phyloP scores from a whole-genome alignment of 2,329 filamentous ascomycete species.

The Hirsutella thompsonii region DNA sequence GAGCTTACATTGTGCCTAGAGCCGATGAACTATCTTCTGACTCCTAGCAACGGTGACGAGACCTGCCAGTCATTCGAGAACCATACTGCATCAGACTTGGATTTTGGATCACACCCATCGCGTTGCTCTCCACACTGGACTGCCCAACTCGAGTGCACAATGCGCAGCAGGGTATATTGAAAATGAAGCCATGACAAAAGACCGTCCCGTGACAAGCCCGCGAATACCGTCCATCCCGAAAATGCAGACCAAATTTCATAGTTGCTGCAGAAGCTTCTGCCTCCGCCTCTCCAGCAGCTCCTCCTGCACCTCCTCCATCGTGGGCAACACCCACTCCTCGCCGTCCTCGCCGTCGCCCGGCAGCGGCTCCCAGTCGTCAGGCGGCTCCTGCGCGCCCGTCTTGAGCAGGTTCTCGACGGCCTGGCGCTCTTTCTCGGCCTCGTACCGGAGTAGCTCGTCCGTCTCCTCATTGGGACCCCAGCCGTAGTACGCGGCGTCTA shows the following conservation, averaged over 20 bases:
- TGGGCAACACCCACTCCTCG: slow-evolving; percentile 69
- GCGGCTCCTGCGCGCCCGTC: slow-evolving; percentile 40
- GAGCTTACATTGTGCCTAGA: too few species aligned
- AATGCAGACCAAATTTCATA: slow-evolving; percentile 23
- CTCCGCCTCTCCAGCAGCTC: slow-evolving; percentile 81
- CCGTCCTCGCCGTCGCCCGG: slow-evolving; percentile 83
- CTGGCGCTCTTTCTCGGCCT: slow-evolving; percentile 71
- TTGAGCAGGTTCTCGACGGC: slow-evolving; percentile 56
- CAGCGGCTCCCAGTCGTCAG: slow-evolving; percentile 68
- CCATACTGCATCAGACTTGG: too few species aligned
- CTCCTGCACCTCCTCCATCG: slow-evolving; percentile 82
- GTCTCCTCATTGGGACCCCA: slow-evolving; percentile 91
- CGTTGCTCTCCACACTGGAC: too few species aligned
- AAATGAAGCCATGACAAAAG: background rate
- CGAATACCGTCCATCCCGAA: background rate
- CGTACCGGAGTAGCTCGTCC: slow-evolving; percentile 65
- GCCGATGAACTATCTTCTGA: too few species aligned
- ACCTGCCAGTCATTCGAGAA: too few species aligned
- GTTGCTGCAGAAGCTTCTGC: slow-evolving; percentile 72
- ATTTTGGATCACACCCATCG: too few species aligned
- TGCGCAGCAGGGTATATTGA: background rate
- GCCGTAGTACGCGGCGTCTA: slow-evolving; percentile 92
- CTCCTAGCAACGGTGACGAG: too few species aligned
- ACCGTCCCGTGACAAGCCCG: background rate
- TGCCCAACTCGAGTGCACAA: too few species aligned